A percentile compares a stretch with the other conserved stretches of the same genome.
These are phyloP conservation scores for Lyophyllum semitale DNA, from an alignment of 768 basidiomycete genomes.

Conservation along the genomic window DNA sequence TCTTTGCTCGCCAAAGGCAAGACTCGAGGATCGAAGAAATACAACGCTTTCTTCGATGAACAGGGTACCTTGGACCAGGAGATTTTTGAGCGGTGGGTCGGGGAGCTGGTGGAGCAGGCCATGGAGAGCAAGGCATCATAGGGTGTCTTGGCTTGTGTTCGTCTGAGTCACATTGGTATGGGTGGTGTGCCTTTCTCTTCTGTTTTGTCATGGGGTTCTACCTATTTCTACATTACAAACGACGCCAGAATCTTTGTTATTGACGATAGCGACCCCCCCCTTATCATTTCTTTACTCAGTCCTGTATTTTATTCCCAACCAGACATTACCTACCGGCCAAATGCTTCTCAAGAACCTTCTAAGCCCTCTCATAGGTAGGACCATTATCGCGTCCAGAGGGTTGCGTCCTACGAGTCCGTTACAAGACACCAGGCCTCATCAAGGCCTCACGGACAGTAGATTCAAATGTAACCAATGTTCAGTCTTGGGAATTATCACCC, in stretches of 20 bases:
- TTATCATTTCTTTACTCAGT: neutral
- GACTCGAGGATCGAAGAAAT: conserved; percentile 54
- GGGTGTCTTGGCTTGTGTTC: neutral
- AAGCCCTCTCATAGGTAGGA: too few relatives aligned
- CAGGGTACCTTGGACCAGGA: conserved; percentile 78
- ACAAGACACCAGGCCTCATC: too few relatives aligned
- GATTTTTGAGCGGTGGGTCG: conserved; percentile 78
- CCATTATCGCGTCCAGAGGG: too few relatives aligned
- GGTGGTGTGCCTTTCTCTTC: neutral
- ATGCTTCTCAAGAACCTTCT: neutral
- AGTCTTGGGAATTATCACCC: neutral
- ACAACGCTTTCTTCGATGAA: conserved; percentile 80
- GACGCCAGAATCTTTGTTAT: neutral
- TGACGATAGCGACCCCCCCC: neutral
- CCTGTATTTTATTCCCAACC: neutral
- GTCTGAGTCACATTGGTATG: neutral
- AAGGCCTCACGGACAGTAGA: too few relatives aligned
- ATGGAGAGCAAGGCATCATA: conserved; percentile 67
- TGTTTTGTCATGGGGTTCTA: neutral
- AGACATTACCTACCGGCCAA: neutral
- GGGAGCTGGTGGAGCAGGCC: conserved; percentile 65
- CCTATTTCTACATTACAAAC: neutral
- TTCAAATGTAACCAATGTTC: too few relatives aligned
- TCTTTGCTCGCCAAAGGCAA: conserved; percentile 75
- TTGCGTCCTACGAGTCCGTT: too few relatives aligned